A percentile compares a stretch with the other conserved stretches of the same genome.
phyloP scores from a whole-genome alignment of 768 basidiomycete species.

The Suillus alpinus region DNA sequence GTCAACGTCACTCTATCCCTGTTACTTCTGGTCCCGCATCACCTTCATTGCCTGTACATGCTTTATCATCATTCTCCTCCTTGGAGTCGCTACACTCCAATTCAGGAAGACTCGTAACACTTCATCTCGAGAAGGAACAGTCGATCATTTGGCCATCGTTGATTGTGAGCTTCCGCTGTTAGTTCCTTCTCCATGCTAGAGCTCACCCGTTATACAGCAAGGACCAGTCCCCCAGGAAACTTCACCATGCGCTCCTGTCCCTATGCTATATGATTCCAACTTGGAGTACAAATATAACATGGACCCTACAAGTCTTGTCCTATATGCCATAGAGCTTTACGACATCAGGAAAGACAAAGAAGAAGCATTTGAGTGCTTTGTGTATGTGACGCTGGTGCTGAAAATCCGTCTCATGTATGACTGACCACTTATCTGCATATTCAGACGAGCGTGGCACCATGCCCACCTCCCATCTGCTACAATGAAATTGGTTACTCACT shows the following conservation, averaged over 20 bases:
- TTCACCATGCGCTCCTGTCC: slow-evolving; percentile 48
- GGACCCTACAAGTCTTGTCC: slow-evolving; percentile 78
- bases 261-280: slow-evolving; percentile 49
- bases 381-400: slow-evolving; percentile 44
- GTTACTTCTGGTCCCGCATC: slow-evolving; percentile 54
- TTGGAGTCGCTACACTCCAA: slow-evolving; percentile 65
- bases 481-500: slow-evolving; percentile 74
- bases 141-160: slow-evolving; percentile 83
- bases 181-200: not conserved
- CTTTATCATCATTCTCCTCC: slow-evolving; percentile 73
- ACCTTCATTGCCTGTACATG: slow-evolving; percentile 52
- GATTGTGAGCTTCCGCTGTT: slow-evolving; percentile 38
- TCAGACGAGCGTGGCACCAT: slow-evolving; percentile 80
- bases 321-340: slow-evolving; percentile 66
- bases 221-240: slow-evolving; percentile 64
- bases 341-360: slow-evolving; percentile 76
- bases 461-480: slow-evolving; percentile 72
- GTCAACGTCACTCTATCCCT: slow-evolving; percentile 18
- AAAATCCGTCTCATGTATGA: not conserved
- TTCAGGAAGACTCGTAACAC: slow-evolving; percentile 67
- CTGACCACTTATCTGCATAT: slow-evolving; percentile 3
- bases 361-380: slow-evolving; percentile 78
- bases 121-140: slow-evolving; percentile 78
- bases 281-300: slow-evolving; percentile 72
- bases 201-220: slow-evolving; percentile 12